Conservation (phyloP, 768 basidiomycete species). For the Astraeus odoratus region DNA sequence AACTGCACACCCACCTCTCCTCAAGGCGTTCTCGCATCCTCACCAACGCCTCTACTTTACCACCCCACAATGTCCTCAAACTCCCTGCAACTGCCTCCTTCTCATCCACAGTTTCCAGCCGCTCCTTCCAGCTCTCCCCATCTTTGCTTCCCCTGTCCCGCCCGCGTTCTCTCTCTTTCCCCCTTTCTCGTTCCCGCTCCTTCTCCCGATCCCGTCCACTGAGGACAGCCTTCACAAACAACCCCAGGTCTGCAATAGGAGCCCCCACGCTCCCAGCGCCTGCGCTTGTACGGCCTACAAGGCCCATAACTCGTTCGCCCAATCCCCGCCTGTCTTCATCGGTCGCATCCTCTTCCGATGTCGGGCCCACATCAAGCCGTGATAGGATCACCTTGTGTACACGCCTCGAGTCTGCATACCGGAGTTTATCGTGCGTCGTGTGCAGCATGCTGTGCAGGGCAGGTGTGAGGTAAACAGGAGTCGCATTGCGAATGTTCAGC, state of each 20-base stretch:
- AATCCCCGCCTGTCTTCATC: conserved; percentile 27
- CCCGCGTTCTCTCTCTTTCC: conserved; percentile 27
- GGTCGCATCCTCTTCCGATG: conserved; percentile 25
- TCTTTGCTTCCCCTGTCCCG: conserved; percentile 32
- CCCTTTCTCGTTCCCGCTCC: conserved; percentile 28
- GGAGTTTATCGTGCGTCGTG: conserved; percentile 24
- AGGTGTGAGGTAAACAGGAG: conserved; percentile 19
- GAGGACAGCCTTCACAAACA: conserved; percentile 41
- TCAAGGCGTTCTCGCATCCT: conserved; percentile 25
- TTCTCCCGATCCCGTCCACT: conserved; percentile 22
- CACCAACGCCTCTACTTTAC: conserved; percentile 21
- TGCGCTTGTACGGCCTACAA: conserved; percentile 34
- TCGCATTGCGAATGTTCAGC: no score
- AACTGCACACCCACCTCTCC: conserved; percentile 8
- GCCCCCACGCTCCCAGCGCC: conserved; percentile 35
- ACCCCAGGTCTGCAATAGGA: conserved; percentile 45
- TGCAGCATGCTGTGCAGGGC: conserved; percentile 16
- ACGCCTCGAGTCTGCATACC: conserved; percentile 46
- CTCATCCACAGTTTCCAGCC: conserved; percentile 21
- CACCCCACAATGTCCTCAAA: conserved; percentile 28
- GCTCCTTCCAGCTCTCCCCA: conserved; percentile 27
- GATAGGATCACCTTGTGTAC: conserved; percentile 57
- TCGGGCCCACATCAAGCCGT: conserved; percentile 40
- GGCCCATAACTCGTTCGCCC: conserved; percentile 30
- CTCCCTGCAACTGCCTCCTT: conserved; percentile 29